A percentile compares a stretch with the other conserved stretches of the same genome.
phyloP scores from a whole-genome alignment of 2,329 filamentous ascomycete species.

The Penicillium sp. region DNA sequence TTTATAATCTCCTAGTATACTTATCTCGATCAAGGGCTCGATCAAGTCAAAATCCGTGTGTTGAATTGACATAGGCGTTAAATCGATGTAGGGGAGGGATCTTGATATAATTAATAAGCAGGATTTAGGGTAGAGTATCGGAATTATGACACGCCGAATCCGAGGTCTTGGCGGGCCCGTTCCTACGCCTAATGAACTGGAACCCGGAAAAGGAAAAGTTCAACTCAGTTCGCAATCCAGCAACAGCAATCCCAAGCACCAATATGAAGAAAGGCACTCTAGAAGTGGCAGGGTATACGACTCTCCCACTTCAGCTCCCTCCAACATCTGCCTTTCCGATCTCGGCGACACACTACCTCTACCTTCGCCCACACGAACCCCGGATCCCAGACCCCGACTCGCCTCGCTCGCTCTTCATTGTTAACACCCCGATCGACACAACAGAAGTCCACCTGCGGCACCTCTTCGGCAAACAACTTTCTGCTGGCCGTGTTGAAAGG shows the following conservation, averaged over 20 bases:
- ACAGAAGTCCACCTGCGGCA: slow-evolving; percentile 73
- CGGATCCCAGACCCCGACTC: slow-evolving; percentile 72
- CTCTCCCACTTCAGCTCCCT: slow-evolving; percentile 67
- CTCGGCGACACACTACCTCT: slow-evolving; percentile 73
- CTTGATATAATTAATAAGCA: no score
- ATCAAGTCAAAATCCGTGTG: no score
- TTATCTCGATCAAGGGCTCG: no score
- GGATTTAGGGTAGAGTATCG: no score
- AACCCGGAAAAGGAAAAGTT: no score
- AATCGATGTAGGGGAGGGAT: no score
- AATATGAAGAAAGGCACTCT: slow-evolving; percentile 39
- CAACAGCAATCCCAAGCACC: slow-evolving; percentile 9
- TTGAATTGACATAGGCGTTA: no score
- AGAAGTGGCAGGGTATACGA: slow-evolving; percentile 60
- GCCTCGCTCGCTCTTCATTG: slow-evolving; percentile 78
- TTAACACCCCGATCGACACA: slow-evolving; percentile 82
- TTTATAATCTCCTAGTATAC: no score
- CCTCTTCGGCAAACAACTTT: slow-evolving; percentile 71
- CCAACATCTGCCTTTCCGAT: slow-evolving; percentile 60
- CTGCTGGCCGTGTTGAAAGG: slow-evolving; percentile 72
- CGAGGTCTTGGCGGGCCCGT: no score
- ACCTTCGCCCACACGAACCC: slow-evolving; percentile 78
- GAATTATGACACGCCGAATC: no score
- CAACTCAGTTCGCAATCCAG: slow-evolving; percentile 2
- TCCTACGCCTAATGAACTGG: no score